A percentile compares a stretch with the other conserved stretches of the same genome.
These are phyloP conservation scores for Aspergillus pseudoviridinutans DNA, from an alignment of 2,329 filamentous ascomycete species.

Conservation along the genomic window DNA sequence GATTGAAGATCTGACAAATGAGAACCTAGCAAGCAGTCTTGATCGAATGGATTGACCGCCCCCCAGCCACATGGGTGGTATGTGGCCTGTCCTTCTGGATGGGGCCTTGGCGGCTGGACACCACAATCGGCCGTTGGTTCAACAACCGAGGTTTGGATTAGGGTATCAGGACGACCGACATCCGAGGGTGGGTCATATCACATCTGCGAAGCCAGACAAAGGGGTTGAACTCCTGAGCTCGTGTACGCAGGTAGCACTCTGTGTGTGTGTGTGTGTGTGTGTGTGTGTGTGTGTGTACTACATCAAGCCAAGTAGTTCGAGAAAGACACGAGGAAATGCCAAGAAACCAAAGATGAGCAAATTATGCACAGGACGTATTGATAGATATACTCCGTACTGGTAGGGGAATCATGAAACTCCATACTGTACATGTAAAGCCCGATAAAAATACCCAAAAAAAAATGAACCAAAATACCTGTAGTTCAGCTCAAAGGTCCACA, in stretches of 20 bases:
- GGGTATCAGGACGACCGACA: too few relatives aligned
- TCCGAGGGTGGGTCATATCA: too few relatives aligned
- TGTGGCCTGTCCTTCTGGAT: not conserved
- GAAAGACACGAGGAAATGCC: slow-evolving; percentile 6
- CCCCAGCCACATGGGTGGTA: not conserved
- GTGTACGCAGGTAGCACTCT: not conserved
- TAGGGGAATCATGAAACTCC: not conserved
- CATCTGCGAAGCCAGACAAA: not conserved
- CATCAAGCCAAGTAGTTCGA: not conserved
- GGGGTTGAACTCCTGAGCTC: not conserved
- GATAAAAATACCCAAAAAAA: not conserved
- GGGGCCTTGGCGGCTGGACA: not conserved
- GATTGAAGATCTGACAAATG: not conserved
- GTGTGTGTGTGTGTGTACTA: not conserved
- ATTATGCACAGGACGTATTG: not conserved
- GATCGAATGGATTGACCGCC: not conserved
- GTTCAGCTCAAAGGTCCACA: not conserved
- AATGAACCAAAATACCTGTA: not conserved
- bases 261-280: too few relatives aligned
- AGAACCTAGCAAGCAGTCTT: not conserved
- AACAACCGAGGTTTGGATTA: not conserved
- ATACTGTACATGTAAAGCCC: not conserved
- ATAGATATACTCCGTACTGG: not conserved
- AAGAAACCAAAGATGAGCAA: slow-evolving; percentile 1
- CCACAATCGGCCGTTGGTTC: not conserved